Percentiles rank a stretch among this genome's conserved stretches.
These are phyloP conservation scores for Pedinophyceae sp. DNA, from an alignment of 139 green algal species.

Conservation along the genomic window DNA sequence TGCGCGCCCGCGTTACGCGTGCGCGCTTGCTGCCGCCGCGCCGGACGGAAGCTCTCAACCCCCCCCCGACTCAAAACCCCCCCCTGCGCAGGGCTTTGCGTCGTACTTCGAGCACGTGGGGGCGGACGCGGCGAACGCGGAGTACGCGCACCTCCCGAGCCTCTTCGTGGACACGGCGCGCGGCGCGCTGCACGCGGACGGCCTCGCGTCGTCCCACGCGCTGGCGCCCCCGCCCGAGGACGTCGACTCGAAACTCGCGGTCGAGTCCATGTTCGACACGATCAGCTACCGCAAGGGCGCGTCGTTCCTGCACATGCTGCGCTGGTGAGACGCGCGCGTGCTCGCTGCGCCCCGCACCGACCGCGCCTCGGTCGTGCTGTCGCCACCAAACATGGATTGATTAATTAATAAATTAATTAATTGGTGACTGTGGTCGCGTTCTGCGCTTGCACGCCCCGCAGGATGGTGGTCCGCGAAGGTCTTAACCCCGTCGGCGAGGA, in stretches of 20 bases:
- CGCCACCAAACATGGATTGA: too few species aligned
- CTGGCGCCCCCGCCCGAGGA: slow-evolving; percentile 2
- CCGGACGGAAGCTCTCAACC: background rate
- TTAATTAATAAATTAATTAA: too few species aligned
- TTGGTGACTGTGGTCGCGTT: too few species aligned
- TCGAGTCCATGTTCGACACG: slow-evolving; percentile 24
- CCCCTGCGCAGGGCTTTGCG: too few species aligned
- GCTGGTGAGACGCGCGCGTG: slow-evolving; percentile 5
- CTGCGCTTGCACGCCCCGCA: too few species aligned
- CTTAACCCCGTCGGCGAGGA: too few species aligned
- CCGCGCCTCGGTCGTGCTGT: too few species aligned
- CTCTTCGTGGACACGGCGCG: slow-evolving; percentile 16
- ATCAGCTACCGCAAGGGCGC: slow-evolving; percentile 19
- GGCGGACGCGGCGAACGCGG: slow-evolving; percentile 19
- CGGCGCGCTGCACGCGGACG: slow-evolving; percentile 21
- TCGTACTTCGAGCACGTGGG: slow-evolving; percentile 62
- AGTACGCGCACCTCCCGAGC: slow-evolving; percentile 17
- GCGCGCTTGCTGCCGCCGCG: background rate
- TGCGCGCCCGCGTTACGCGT: too few species aligned
- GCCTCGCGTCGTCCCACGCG: slow-evolving; percentile 15
- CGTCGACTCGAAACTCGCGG: slow-evolving; percentile 3
- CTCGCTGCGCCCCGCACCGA: background rate
- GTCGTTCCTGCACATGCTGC: slow-evolving; percentile 24
- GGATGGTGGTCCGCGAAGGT: too few species aligned
- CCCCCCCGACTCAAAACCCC: slow-evolving; percentile 1